Evolutionary conservation across 2,329 filamentous ascomycete genomes (phyloP), one percentile per base, ranked within the genome.

Genomic region (Aspergillus flavus): DNA sequence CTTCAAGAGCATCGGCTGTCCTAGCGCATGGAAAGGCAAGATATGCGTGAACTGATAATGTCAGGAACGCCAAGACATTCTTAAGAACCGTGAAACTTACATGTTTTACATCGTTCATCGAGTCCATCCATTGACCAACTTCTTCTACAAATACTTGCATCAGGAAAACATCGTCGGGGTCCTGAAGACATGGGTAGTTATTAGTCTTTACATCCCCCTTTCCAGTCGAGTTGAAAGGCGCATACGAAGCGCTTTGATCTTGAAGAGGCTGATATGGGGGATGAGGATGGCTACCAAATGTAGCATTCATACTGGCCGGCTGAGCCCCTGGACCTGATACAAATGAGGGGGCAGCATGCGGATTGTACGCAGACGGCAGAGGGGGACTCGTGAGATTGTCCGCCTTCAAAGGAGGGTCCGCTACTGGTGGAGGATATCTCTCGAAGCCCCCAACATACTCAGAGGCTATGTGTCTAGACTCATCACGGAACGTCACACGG

Each of bases 141-240:
- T 97, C 91, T 72, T 96, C 91, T 7, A 96, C 90, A 75, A 96
- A 98, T 0, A 93, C 89, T 75, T 96, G 92, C 90, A 97, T 92
- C 73, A 93, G 93, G n/a, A 90, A 81, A 0, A 95, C 86, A 74
- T 97, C 93, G 62, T 96, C 91, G 11, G 89, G 86, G 4, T 87
- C 87, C 67, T 87, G 89, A 53, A 97, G 83, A 69, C 87, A 92
- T 58, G 91, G 86, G 43, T 87, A 81, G 34, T 81, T 81, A 61
- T 78, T 79, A 26, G 80, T 74, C 19, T 80, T 80, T 23, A 79
- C 79, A 45, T 76, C 69, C 60, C 75, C 68, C 66, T 79, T 72
- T 57, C 77, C 76, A 12, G 79, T 75, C 53, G 80, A 73, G 45
- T 71, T 67, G 21, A 74, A 78, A 4, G 73, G 69, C 3, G 71